Evolutionary conservation across 257 asterid genomes (phyloP), one percentile per base, ranked within the genome.

Genomic region (Thymus mandschuricus): DNA sequence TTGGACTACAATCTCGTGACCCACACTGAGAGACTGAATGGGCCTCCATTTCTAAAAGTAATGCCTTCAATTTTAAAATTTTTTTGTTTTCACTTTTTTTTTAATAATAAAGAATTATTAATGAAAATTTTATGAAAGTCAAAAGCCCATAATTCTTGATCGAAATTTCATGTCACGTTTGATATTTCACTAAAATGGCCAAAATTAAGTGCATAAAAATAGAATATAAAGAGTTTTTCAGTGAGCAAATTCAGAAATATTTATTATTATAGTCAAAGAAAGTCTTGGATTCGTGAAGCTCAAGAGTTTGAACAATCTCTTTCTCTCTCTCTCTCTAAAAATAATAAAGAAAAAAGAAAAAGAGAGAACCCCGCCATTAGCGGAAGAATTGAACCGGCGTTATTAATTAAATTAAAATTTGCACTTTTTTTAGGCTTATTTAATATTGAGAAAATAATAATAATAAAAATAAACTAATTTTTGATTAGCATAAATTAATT

Each of bases 371-470:
- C 85, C 86, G 76, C 38, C 74, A 78, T 81, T 75, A 61, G 75
- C 86, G 86, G 79, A 75, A 57, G 72, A 75, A 75, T 33, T 68
- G 43, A 54, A 68, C 66, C 75, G 74, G n/a, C 80, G 51, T 50
- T 60, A 74, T 61, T 64, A 46, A 52, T 60, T 48, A 59, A 59
- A 21, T 21, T 21, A 21, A 21, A 21, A 15, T 48, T 76, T 44
- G 46, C 31, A 44, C 70, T 12, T 69, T 21, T 34, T 51, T 60
- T 43, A 27, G 21, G 9, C 52, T 28, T 28, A 11, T 60, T 52
- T 2, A 48, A 43, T 46, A 12, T n/a, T 21, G 5, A 2, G 6
- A 30, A 8, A 33, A 29, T 5, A 46, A 69, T 44, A 27, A 9
- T 3, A 29, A 33, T 28, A 4, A 1, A 3, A 12, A 0, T 13